Conservation (phyloP, 164 flowering plant species). For the Berberis vulgaris region DNA sequence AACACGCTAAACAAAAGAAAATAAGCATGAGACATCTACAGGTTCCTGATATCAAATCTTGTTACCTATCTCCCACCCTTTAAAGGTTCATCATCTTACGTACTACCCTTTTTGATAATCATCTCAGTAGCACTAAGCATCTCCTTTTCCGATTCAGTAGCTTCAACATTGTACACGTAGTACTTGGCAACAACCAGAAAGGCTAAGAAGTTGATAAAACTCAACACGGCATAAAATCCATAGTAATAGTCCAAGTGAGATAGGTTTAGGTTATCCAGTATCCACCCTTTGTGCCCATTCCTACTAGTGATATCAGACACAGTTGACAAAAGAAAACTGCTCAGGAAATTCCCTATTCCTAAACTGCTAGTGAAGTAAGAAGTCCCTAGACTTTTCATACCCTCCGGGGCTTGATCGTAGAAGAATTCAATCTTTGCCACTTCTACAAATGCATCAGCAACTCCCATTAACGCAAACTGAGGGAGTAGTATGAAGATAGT, state of each 20-base stretch:
- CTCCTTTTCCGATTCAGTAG: background rate
- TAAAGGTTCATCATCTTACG: too few species aligned
- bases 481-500: conserved; percentile 71
- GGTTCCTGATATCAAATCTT: too few species aligned
- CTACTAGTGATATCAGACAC: conserved; percentile 56
- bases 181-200: background rate
- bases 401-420: too few species aligned
- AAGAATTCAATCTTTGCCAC: too few species aligned
- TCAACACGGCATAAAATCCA: conserved; percentile 26
- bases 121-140: background rate
- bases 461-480: conserved; percentile 44
- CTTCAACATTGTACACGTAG: background rate
- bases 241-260: conserved; percentile 77
- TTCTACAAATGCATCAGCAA: too few species aligned
- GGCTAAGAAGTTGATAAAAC: background rate
- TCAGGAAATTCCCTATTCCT: conserved; percentile 78
- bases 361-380: conserved; percentile 78
- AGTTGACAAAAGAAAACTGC: conserved; percentile 70
- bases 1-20: too few species aligned
- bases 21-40: too few species aligned
- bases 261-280: conserved; percentile 69
- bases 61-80: too few species aligned
- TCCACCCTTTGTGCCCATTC: conserved; percentile 59
- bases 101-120: too few species aligned
- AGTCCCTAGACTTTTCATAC: conserved; percentile 22